Base-by-base conservation (phyloP, 805 yeast genomes). In the Pichia deserticola region DNA sequence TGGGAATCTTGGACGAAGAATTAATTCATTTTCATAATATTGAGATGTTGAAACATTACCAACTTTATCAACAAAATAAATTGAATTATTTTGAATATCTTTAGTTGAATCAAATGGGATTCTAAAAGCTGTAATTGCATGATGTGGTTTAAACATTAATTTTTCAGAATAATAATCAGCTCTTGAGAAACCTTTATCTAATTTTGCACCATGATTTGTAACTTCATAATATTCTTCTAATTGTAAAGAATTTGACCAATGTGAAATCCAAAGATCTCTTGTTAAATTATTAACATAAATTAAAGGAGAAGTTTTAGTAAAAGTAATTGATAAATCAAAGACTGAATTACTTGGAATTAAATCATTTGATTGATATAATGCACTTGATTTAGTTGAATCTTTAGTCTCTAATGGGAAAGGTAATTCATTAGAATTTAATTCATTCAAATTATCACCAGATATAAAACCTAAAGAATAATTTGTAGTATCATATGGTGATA, bases 1-100 rank as follows among this genome's bases (percentile, higher is more conserved):
- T n/a, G 99, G 99, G 72, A 74, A 93, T 65, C 99, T 78, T 50
- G 98, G 98, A 60, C 77, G 79, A 55, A 93, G 65, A 36, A 82
- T 70, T 44, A 88, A 68, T 52, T 69, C 67, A 40, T 75, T 66
- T 40, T 67, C 67, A 5, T 68, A 61, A 29, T 69, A 53, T 53
- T 72, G 71, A 45, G 85, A 84, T 4, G 97, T 86, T 7, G 96
- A 83, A 12, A 92, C 96, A 68, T 88, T 87, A 36, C 99, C 99
- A 32, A 92, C 96, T 56, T 85, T 77, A 66, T 93, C 99, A 10
- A 89, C 83, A 63, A 73, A 88, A 69, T 87, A 93, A 50, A 82
- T 77, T 0, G 57, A 51, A 43, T 44, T 43, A 52, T 84, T 93
- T n/a, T 74, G 63, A 20, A 84, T 70, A 5, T 59, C 60, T 3